phyloP scores from a whole-genome alignment of 2,329 filamentous ascomycete species.

The Claviceps pazoutovae region DNA sequence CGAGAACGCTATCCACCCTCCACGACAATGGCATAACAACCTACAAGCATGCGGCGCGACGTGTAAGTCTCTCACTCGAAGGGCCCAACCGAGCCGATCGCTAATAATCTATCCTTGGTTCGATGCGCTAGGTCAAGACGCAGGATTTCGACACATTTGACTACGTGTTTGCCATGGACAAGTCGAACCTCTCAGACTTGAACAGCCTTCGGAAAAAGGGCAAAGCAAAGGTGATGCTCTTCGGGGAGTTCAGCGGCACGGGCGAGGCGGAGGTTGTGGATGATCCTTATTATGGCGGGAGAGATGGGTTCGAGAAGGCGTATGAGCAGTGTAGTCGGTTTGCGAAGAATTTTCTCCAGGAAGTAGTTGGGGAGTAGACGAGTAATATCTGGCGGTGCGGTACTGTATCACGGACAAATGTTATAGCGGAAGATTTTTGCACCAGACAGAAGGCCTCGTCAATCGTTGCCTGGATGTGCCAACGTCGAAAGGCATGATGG shows the following conservation, averaged over 20 bases:
- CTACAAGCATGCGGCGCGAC: constrained; percentile 65
- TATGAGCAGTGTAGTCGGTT: constrained; percentile 74
- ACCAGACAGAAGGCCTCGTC: too few species aligned
- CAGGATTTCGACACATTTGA: constrained; percentile 77
- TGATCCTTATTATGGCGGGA: constrained; percentile 89
- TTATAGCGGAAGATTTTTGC: too few species aligned
- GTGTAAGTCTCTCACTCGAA: constrained; percentile 31
- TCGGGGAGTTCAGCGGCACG: constrained; percentile 65
- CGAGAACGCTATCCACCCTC: constrained; percentile 70
- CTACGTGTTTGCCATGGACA: constrained; percentile 92
- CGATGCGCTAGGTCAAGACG: constrained; percentile 29
- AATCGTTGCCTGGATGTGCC: background rate
- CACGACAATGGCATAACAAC: constrained; percentile 57
- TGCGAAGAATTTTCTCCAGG: constrained; percentile 58
- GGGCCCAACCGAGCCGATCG: background rate
- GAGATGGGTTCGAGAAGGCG: constrained; percentile 68
- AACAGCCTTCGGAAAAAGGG: constrained; percentile 44
- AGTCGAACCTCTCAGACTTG: constrained; percentile 62
- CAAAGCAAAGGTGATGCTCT: constrained; percentile 61
- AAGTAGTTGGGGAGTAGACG: constrained; percentile 24
- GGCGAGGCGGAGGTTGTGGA: constrained; percentile 54
- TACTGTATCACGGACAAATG: background rate
- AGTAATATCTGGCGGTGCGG: background rate
- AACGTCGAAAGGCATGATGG: background rate
- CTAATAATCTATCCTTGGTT: background rate